Conservation (phyloP, 441 rosid species). For the Brassica hybrid region DNA sequence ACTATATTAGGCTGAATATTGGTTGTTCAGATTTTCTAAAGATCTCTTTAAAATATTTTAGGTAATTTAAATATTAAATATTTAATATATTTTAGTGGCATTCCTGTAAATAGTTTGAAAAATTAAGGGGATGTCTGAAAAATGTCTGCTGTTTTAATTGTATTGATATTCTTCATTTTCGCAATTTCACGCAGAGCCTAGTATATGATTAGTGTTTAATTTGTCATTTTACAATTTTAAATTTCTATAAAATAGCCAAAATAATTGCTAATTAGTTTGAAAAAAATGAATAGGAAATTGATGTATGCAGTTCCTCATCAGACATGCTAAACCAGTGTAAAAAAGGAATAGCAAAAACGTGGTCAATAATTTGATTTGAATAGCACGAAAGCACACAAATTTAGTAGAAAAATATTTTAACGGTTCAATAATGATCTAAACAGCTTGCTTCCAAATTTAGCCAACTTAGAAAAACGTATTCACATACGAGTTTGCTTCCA, state of each 20-base stretch:
- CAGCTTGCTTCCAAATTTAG: neutral
- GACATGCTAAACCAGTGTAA: slow-evolving; percentile 7
- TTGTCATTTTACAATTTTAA: neutral
- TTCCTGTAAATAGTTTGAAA: no score
- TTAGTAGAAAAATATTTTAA: neutral
- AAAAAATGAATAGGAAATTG: neutral
- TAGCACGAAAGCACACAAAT: neutral
- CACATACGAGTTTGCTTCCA: slow-evolving; percentile 4
- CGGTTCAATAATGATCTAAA: neutral
- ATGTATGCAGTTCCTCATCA: neutral
- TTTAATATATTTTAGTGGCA: no score
- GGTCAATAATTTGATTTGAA: slow-evolving; percentile 11
- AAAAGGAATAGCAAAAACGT: neutral
- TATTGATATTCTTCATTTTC: neutral
- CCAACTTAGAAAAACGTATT: neutral
- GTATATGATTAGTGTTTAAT: neutral
- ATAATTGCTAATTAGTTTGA: neutral
- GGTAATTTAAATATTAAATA: no score
- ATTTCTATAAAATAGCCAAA: no score
- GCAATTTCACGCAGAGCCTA: neutral
- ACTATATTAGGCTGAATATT: no score
- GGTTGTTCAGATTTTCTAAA: no score
- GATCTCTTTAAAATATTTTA: no score
- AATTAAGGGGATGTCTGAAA: no score
- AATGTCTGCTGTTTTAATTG: no score